Conservation (phyloP, 2,329 filamentous ascomycete genomes). For the Sclerotinia sclerotiorum region DNA sequence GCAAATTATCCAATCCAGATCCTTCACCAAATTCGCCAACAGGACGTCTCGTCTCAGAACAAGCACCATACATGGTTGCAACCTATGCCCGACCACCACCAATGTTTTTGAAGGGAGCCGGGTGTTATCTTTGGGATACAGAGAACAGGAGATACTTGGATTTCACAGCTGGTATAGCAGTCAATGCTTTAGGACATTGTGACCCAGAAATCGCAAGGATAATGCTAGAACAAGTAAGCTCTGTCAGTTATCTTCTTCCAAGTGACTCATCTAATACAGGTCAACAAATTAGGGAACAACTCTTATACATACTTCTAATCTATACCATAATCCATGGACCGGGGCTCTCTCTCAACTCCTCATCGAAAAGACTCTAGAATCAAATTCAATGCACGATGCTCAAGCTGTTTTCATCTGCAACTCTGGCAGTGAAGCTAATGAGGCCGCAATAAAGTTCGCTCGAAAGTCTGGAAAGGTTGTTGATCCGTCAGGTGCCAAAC, state of each 20-base stretch:
- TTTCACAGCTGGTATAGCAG: constrained; percentile 93
- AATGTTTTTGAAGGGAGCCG: constrained; percentile 85
- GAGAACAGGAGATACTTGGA: constrained; percentile 90
- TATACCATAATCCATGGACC: constrained; percentile 97
- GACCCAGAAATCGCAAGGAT: constrained; percentile 75
- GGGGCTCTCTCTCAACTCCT: constrained; percentile 83
- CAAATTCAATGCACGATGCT: constrained; percentile 79
- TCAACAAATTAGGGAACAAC: constrained; percentile 57
- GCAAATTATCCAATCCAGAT: constrained; percentile 65
- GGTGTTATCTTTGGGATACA: constrained; percentile 85
- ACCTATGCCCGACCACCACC: constrained; percentile 90
- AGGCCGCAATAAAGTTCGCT: constrained; percentile 95
- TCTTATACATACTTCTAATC: constrained; percentile 88
- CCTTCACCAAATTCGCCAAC: constrained; percentile 73
- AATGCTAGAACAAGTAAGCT: constrained; percentile 69
- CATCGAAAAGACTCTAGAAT: constrained; percentile 74
- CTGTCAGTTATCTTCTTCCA: neutral
- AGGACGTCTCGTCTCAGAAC: constrained; percentile 69
- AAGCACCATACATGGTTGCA: constrained; percentile 87
- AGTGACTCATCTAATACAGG: constrained; percentile 7
- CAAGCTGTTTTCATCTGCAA: constrained; percentile 89
- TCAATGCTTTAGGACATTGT: constrained; percentile 89
- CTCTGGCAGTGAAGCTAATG: constrained; percentile 94
- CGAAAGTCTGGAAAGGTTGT: constrained; percentile 81
- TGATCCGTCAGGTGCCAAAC: constrained; percentile 70